A percentile compares a stretch with the other conserved stretches of the same genome.
Evolutionary conservation across 2,329 filamentous ascomycete species (phyloP).

Genomic region (Verticillium tricorpus): DNA sequence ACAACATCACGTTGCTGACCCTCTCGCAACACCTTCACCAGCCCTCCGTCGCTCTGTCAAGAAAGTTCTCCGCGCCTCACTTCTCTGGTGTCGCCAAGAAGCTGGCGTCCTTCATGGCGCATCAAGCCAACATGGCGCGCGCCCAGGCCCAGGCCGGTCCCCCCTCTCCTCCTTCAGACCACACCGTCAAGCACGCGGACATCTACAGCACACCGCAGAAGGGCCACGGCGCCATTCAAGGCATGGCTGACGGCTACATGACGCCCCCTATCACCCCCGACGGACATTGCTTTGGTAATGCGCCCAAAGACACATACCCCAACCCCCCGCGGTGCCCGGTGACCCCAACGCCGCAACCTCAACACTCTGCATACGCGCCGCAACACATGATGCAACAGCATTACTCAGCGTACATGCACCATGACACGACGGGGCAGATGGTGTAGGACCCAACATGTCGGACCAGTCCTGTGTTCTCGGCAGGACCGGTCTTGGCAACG

Average conservation of each 20-base stretch:
- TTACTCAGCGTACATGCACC: slow-evolving; percentile 37
- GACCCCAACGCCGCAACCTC: slow-evolving; percentile 53
- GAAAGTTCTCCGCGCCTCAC: slow-evolving; percentile 54
- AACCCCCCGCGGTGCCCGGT: slow-evolving; percentile 54
- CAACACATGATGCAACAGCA: slow-evolving; percentile 35
- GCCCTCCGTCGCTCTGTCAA: slow-evolving; percentile 52
- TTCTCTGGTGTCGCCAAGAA: slow-evolving; percentile 50
- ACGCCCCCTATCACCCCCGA: slow-evolving; percentile 85
- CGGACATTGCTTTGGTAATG: slow-evolving; percentile 48
- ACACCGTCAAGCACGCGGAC: slow-evolving; percentile 47
- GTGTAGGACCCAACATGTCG: slow-evolving; percentile 9
- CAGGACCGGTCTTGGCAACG: neutral
- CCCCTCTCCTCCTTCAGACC: slow-evolving; percentile 56
- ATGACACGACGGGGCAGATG: slow-evolving; percentile 29
- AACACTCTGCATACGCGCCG: slow-evolving; percentile 29
- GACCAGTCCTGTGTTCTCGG: neutral
- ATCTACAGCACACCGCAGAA: slow-evolving; percentile 79
- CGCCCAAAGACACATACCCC: slow-evolving; percentile 42
- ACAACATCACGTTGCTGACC: slow-evolving; percentile 60
- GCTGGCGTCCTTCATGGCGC: slow-evolving; percentile 54
- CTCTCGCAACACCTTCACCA: slow-evolving; percentile 56
- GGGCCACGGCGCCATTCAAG: slow-evolving; percentile 57
- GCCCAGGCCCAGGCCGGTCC: slow-evolving; percentile 40
- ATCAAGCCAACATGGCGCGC: slow-evolving; percentile 52
- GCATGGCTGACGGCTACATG: slow-evolving; percentile 69